Percentiles rank a stretch among this genome's conserved stretches.
phyloP scores from a whole-genome alignment of 2,329 filamentous ascomycete genomes.

The Hypoxylon sp. region DNA sequence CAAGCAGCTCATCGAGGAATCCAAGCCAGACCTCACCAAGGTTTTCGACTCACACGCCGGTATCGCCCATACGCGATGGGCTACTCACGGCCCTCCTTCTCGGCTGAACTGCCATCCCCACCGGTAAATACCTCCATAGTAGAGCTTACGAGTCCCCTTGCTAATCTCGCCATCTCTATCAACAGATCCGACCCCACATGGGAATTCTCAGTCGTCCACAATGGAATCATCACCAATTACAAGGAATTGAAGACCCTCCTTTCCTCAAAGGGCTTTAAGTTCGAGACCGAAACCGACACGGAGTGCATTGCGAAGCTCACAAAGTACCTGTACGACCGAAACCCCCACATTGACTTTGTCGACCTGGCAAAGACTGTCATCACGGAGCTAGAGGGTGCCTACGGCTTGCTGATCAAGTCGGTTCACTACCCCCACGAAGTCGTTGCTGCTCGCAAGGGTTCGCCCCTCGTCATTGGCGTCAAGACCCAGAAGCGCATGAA shows the following conservation, averaged over 20 bases:
- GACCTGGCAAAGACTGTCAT: conserved; percentile 97
- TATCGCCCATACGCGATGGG: conserved; percentile 99
- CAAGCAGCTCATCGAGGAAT: conserved; percentile 88
- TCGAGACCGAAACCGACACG: conserved; percentile 99
- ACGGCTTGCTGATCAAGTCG: conserved; percentile 97
- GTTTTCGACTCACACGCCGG: conserved; percentile 97
- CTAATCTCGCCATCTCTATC: conserved; percentile 41
- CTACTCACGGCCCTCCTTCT: conserved; percentile 94
- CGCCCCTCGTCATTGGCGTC: conserved; percentile 95
- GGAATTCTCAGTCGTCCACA: conserved; percentile 98
- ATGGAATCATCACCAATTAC: conserved; percentile 99
- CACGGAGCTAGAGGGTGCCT: conserved; percentile 97
- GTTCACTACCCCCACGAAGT: conserved; percentile 99
- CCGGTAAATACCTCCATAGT: conserved; percentile 70
- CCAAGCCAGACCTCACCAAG: conserved; percentile 87
- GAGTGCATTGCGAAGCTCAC: conserved; percentile 99
- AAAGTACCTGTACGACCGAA: conserved; percentile 97
- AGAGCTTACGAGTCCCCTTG: conserved; percentile 43
- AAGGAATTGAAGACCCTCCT: conserved; percentile 98
- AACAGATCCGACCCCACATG: conserved; percentile 88
- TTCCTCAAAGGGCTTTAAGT: conserved; percentile 93
- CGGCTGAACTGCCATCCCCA: conserved; percentile 98
- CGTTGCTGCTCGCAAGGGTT: conserved; percentile 97
- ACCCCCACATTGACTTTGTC: conserved; percentile 95
- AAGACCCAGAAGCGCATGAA: conserved; percentile 99